phyloP scores from a whole-genome alignment of 192 early-diverging fungal species.

The Geranomyces michiganensis region DNA sequence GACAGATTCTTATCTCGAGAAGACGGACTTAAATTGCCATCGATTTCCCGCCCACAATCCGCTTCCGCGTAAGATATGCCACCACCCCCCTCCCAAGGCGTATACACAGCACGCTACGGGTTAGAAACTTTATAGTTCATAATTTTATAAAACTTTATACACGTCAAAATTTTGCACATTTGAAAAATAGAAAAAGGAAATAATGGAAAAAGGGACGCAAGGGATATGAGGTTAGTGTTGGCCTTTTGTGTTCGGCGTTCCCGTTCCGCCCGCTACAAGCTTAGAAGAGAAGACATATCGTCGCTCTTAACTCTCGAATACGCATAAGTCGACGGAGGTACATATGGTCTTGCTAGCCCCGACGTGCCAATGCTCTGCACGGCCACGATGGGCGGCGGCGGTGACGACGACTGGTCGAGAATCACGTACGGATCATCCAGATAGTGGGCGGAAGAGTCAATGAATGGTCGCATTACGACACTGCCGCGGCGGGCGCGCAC shows the following conservation, averaged over 20 bases:
- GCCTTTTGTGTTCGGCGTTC: background rate
- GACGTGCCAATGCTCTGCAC: background rate
- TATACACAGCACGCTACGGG: too few relatives aligned
- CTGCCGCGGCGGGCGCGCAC: conserved; percentile 17
- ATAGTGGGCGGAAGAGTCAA: conserved; percentile 28
- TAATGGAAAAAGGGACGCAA: too few relatives aligned
- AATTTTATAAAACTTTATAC: too few relatives aligned
- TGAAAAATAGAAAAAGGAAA: too few relatives aligned
- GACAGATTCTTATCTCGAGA: conserved; percentile 26
- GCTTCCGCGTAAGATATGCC: conserved; percentile 7
- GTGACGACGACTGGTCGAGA: background rate
- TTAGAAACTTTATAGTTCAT: too few relatives aligned
- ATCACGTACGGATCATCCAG: conserved; percentile 32
- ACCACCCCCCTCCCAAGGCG: too few relatives aligned
- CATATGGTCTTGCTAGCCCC: background rate
- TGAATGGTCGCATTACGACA: conserved; percentile 29
- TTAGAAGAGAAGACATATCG: background rate
- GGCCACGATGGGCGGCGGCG: conserved; percentile 1
- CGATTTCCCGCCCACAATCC: background rate
- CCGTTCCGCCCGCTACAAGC: background rate
- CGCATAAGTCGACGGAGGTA: background rate
- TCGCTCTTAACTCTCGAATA: background rate
- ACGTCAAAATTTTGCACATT: too few relatives aligned
- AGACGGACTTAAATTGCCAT: conserved; percentile 21
- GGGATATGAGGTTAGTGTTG: too few relatives aligned